Base-by-base conservation (phyloP, 176 grass and related monocot species). In the Eleusine coracana region DNA sequence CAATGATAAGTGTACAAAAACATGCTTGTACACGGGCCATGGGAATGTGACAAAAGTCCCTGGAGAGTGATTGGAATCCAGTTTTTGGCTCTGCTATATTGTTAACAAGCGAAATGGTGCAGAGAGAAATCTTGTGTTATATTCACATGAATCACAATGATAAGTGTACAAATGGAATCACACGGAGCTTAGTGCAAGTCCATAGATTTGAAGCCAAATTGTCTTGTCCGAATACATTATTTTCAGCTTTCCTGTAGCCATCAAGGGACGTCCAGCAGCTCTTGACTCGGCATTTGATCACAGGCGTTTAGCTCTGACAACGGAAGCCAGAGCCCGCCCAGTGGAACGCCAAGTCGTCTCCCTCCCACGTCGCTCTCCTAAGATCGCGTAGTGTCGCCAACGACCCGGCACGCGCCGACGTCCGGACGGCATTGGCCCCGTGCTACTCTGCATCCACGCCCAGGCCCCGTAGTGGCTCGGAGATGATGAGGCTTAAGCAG, bases 381-480 rank as follows among this genome's bases (percentile, higher is more conserved):
- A 10, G 11, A 39, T 59, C 61, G 37, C 49, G 21, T 21, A 72
- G 14, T 21, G 82, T 71, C n/a, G 41, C 78, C 71, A 72, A 3
- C 51, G 71, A 87, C 49, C 50, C 62, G 2, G 77, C 84, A 80
- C 76, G 76, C 28, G 39, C 50, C 78, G 28, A 59, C 71, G 71
- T 41, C 65, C 10, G 16, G 12, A 40, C 14, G 14, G 28, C 78
- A 81, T 61, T 81, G 78, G 56, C 52, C 1, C 61, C 45, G 6
- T 14, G n/a, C 75, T 41, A 2, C 21, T 36, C 71, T 44, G 20
- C 49, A 16, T 29, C 12, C 29, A 62, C 9, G 41, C 28, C 36
- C 52, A 20, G 1, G 38, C 20, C 68, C 7, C 18, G 40, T 25
- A 51, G 65, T 5, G 17, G 36, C 52, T 1, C n/a, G 3, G 34